A percentile compares a stretch with the other conserved stretches of the same genome.
phyloP scores from a whole-genome alignment of 2,329 filamentous ascomycete genomes.

The Paecilomyces fulvus region DNA sequence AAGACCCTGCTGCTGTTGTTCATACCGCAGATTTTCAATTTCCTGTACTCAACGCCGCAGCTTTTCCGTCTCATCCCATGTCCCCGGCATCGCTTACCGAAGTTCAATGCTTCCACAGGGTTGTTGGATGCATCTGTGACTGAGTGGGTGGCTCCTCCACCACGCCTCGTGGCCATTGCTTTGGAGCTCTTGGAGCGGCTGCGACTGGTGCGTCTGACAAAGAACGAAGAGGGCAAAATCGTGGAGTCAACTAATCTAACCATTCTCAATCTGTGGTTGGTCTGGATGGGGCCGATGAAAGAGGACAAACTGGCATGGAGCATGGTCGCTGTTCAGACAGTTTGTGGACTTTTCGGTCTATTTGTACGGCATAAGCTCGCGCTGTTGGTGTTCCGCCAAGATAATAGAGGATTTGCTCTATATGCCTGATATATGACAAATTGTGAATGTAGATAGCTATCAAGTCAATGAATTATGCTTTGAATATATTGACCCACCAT shows the following conservation, averaged over 20 bases:
- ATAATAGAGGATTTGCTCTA: slow-evolving; percentile 51
- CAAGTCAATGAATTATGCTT: background rate
- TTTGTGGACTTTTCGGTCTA: slow-evolving; percentile 70
- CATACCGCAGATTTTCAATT: slow-evolving; percentile 93
- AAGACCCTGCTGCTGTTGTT: slow-evolving; percentile 90
- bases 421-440: slow-evolving; percentile 3
- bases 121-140: slow-evolving; percentile 81
- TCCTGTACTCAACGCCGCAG: slow-evolving; percentile 85
- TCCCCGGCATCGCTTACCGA: slow-evolving; percentile 82
- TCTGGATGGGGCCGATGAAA: slow-evolving; percentile 85
- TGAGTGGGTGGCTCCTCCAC: slow-evolving; percentile 65
- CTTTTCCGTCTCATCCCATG: slow-evolving; percentile 85
- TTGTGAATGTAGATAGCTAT: background rate
- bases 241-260: slow-evolving; percentile 83
- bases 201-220: slow-evolving; percentile 58
- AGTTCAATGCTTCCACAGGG: slow-evolving; percentile 77
- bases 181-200: slow-evolving; percentile 63
- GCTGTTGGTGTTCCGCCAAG: slow-evolving; percentile 77
- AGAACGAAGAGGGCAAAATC: slow-evolving; percentile 61
- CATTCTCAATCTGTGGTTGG: slow-evolving; percentile 89
- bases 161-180: slow-evolving; percentile 50
- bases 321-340: slow-evolving; percentile 68
- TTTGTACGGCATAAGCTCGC: slow-evolving; percentile 81
- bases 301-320: slow-evolving; percentile 77
- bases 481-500: background rate